Evolutionary conservation across 768 basidiomycete genomes (phyloP), one percentile per base, ranked within the genome.

Genomic region (Hemileccinum impolitum): DNA sequence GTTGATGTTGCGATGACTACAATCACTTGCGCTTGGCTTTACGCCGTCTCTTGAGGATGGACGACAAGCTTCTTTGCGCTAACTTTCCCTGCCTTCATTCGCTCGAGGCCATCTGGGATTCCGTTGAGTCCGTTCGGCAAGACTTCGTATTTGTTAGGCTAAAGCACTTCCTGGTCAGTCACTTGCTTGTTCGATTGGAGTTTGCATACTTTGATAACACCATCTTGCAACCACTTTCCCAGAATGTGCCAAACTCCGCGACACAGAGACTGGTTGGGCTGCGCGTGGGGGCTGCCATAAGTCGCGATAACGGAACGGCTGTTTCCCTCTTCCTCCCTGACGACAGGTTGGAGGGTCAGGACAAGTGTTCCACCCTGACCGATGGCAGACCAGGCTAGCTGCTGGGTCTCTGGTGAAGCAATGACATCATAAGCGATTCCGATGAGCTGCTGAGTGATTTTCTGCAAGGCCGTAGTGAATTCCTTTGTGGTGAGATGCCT

Each of bases 51-150:
- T 48, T 69, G 69, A 15, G 75, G 76, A 45, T 61, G 70, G 1
- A 51, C 71, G 9, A 79, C 66, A 17, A 79, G 55, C 56, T 79
- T 79, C 14, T 51, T 58, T 5, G 71, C 76, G n/a, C 74, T 76
- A 26, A 77, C 64, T 46, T 71, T 47, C 9, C 70, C 65, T 3
- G 52, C 51, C 57, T 59, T 62, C 56, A 78, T 37, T 51, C 59
- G 60, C 39, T 70, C 61, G 25, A 79, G 54, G 2, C 72, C 75
- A 10, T 45, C 64, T 0, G 48, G 35, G 9, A 78, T 65, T 9
- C 69, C 75, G 8, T 56, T 48, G 1, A 79, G 61, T 2, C 78
- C 78, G 25, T 61, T 55, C 0, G 70, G 66, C 11, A 79, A 58
- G n/a, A 76, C 59, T 54, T 78, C 71, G 4, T 69, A 51, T n/a